These are phyloP conservation scores for Protoeuglena noctilucae DNA, from an alignment of 139 green algal genomes.

Conservation along the genomic window DNA sequence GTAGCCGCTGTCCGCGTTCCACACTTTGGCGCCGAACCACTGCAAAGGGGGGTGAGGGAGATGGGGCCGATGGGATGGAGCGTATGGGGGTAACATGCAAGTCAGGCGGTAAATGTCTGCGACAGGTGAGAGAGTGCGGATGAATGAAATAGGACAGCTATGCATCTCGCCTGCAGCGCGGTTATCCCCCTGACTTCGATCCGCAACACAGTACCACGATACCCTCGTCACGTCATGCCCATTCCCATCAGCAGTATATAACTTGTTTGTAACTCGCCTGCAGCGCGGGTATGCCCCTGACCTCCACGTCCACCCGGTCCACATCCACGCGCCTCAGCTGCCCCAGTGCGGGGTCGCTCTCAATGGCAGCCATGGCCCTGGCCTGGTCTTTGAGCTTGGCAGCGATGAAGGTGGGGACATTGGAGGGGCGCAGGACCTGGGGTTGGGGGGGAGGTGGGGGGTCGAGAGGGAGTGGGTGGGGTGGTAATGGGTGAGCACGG, in stretches of 20 bases:
- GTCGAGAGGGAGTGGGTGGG: too few species aligned
- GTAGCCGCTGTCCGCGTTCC: slow-evolving; percentile 20
- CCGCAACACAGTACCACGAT: too few species aligned
- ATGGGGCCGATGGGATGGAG: too few species aligned
- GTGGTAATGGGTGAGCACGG: too few species aligned
- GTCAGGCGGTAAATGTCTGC: too few species aligned
- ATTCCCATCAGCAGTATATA: too few species aligned
- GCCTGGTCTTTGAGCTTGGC: slow-evolving; percentile 77
- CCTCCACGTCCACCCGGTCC: slow-evolving; percentile 47
- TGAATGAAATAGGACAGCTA: not conserved
- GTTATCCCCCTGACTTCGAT: slow-evolving; percentile 62
- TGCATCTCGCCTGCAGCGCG: slow-evolving; percentile 63
- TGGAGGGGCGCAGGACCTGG: not conserved
- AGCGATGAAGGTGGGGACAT: slow-evolving; percentile 28
- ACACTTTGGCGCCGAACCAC: slow-evolving; percentile 65
- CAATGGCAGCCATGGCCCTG: slow-evolving; percentile 53
- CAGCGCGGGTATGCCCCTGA: slow-evolving; percentile 73
- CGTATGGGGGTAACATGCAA: too few species aligned
- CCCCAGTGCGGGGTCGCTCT: slow-evolving; percentile 31
- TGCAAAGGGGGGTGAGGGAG: too few species aligned
- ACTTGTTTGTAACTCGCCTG: too few species aligned
- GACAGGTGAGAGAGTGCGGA: too few species aligned
- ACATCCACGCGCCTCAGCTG: slow-evolving; percentile 63
- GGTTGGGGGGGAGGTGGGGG: too few species aligned
- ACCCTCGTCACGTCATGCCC: too few species aligned